phyloP scores from a whole-genome alignment of 23 red algal species.

The Gracilaria gracilis region DNA sequence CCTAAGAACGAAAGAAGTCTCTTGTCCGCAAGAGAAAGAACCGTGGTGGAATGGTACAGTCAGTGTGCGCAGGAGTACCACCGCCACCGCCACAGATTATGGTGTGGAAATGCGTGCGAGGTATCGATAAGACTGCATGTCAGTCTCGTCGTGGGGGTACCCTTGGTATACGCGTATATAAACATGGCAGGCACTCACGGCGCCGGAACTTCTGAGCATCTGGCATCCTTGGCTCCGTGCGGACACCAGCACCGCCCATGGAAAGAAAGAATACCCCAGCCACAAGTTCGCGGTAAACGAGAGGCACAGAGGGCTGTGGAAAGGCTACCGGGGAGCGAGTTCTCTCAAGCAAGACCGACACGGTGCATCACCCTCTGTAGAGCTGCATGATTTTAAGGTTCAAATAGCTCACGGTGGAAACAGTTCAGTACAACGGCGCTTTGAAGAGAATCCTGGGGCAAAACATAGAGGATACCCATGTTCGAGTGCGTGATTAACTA shows the following conservation, averaged over 20 bases:
- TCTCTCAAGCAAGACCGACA: neutral
- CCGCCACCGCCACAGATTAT: neutral
- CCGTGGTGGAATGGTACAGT: neutral
- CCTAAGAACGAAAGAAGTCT: neutral
- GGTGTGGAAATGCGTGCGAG: neutral
- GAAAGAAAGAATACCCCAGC: neutral
- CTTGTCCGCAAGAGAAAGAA: neutral
- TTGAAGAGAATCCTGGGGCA: no score
- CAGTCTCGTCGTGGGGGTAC: neutral
- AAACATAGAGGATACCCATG: no score
- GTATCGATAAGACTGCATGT: conserved; percentile 26
- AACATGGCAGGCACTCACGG: neutral
- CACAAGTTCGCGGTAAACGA: neutral
- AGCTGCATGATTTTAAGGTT: neutral
- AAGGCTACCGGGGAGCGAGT: neutral
- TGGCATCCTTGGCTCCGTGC: neutral
- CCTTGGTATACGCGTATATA: neutral
- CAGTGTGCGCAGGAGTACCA: neutral
- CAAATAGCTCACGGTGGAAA: neutral
- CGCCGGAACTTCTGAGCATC: neutral
- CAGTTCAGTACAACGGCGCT: no score
- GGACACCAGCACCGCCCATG: neutral
- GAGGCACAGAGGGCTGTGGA: neutral
- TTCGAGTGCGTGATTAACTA: no score
- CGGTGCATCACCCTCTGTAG: neutral